Conservation (phyloP, 2,329 filamentous ascomycete genomes). For the Teratosphaeria destructans region DNA sequence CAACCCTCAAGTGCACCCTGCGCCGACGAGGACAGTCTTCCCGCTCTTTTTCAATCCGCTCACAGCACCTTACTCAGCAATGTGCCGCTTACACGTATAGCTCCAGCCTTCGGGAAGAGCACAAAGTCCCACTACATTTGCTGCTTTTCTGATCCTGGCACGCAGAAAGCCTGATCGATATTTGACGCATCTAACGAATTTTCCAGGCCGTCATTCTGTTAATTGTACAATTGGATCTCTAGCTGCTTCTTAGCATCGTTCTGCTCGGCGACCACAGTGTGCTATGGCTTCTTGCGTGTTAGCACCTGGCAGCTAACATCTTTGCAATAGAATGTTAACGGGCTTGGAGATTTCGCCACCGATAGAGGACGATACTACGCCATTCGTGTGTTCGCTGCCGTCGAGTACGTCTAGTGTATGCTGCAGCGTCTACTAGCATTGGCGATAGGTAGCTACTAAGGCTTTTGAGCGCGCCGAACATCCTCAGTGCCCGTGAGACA, state of each 20-base stretch:
- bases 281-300: constrained; percentile 52
- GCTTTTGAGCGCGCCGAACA: too few species aligned
- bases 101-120: constrained; percentile 44
- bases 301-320: constrained; percentile 53
- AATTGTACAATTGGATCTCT: constrained; percentile 19
- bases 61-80: too few species aligned
- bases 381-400: constrained; percentile 21
- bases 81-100: constrained; percentile 24
- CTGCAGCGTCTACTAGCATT: too few species aligned
- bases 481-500: too few species aligned
- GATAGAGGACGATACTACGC: constrained; percentile 3
- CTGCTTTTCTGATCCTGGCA: constrained; percentile 55
- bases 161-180: constrained; percentile 49
- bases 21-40: too few species aligned
- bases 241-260: constrained; percentile 10
- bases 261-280: constrained; percentile 41
- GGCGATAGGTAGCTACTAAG: too few species aligned
- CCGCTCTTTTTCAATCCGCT: too few species aligned
- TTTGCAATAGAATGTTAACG: constrained; percentile 32
- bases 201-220: constrained; percentile 19
- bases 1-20: too few species aligned
- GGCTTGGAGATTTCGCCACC: background rate
- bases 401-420: constrained; percentile 20
- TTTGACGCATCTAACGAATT: constrained; percentile 39
- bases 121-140: constrained; percentile 54